phyloP scores from a whole-genome alignment of 1,284 basidiomycete species.

The Ustilago nuda region DNA sequence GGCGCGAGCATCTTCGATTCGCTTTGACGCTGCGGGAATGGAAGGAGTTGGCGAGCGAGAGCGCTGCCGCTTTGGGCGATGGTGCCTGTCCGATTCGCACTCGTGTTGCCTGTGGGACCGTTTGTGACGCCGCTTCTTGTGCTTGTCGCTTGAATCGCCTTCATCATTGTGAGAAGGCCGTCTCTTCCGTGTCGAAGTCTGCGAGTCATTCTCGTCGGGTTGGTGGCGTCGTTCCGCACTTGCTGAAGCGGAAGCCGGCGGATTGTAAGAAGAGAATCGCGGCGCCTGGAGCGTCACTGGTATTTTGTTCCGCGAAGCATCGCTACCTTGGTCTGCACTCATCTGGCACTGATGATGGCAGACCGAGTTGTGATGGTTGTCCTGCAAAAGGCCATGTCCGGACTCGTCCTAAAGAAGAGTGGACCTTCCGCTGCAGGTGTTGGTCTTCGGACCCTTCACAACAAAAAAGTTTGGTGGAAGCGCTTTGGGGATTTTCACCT shows the following conservation, averaged over 20 bases:
- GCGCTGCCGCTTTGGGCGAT: background rate
- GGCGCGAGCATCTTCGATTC: background rate
- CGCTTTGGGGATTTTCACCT: background rate
- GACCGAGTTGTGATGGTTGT: conserved; percentile 20
- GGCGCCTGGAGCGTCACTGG: conserved; percentile 3
- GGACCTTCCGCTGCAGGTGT: background rate
- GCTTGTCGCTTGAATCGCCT: background rate
- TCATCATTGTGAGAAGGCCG: background rate
- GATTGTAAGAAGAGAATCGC: conserved; percentile 15
- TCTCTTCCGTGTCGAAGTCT: background rate
- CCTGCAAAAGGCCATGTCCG: too few relatives aligned
- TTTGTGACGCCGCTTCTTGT: background rate
- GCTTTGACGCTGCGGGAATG: background rate
- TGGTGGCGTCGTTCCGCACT: background rate
- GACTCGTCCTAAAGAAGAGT: background rate
- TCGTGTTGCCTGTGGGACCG: background rate
- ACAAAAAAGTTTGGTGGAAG: conserved; percentile 6
- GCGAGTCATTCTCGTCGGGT: background rate
- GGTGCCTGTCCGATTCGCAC: background rate
- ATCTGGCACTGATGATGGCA: conserved; percentile 20
- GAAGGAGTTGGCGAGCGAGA: background rate
- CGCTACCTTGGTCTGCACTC: conserved; percentile 29
- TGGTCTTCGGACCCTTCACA: conserved; percentile 8
- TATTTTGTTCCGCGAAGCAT: background rate
- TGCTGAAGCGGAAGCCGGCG: conserved; percentile 7